phyloP scores from a whole-genome alignment of 108 stramenopile genomes.

The Parietichytrium sp. region DNA sequence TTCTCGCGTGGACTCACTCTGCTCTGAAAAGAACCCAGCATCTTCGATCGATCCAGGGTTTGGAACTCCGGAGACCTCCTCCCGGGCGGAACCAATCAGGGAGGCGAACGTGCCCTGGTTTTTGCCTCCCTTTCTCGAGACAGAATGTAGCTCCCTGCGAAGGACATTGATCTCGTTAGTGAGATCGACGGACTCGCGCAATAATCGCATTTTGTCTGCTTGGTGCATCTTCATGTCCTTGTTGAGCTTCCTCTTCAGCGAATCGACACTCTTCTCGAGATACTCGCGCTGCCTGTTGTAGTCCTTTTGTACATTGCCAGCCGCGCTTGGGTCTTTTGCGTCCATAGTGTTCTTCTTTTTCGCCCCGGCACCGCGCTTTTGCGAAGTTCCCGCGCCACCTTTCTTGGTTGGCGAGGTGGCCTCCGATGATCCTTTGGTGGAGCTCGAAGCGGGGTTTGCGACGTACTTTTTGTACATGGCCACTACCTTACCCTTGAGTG shows the following conservation, averaged over 20 bases:
- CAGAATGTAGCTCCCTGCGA: background rate
- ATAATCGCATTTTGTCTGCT: slow-evolving; percentile 49
- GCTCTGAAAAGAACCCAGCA: background rate
- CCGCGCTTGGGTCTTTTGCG: slow-evolving; percentile 45
- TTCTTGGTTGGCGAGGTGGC: background rate
- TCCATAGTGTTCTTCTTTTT: background rate
- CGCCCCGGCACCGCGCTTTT: slow-evolving; percentile 1
- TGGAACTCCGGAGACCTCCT: background rate
- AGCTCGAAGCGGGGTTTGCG: too few relatives aligned
- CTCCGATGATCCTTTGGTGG: too few relatives aligned
- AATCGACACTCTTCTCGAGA: slow-evolving; percentile 50
- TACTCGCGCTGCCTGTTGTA: slow-evolving; percentile 54
- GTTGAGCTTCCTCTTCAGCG: slow-evolving; percentile 46
- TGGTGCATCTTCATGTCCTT: slow-evolving; percentile 47
- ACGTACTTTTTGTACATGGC: slow-evolving; percentile 45
- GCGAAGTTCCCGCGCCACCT: background rate
- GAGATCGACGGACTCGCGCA: slow-evolving; percentile 62
- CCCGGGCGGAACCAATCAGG: background rate
- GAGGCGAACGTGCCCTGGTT: background rate
- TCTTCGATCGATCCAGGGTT: background rate
- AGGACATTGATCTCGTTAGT: slow-evolving; percentile 61
- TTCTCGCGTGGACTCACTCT: background rate
- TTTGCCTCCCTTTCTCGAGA: background rate
- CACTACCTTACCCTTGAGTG: slow-evolving; percentile 36
- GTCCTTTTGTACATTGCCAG: slow-evolving; percentile 52